Evolutionary conservation across 768 basidiomycete species (phyloP), one percentile per base, ranked within the genome.

Genomic region (Mycena latifolia): DNA sequence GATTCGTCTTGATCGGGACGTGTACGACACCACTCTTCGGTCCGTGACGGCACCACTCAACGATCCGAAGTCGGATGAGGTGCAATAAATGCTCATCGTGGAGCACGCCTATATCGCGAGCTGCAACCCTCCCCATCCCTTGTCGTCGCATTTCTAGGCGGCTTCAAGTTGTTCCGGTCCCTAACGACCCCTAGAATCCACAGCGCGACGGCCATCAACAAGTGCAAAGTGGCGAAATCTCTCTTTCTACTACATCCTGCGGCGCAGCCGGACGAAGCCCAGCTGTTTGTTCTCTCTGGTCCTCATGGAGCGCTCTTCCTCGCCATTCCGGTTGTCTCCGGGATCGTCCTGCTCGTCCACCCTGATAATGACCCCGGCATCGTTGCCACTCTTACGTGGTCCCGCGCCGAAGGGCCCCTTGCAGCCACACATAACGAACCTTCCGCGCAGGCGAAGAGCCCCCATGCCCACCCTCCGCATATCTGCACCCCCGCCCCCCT

Each of bases 371-470:
- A 66, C 65, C 0, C 65, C 65, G 5, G 48, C 54, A 10, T 53
- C 65, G 11, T 29, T 43, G 4, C 25, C 35, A 17, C 53, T 28
- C 35, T n/a, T 53, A 25, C 65, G 65, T 10, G 53, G 58, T 10
- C 65, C 65, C 4, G 39, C 39, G 11, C 47, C 59, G 6, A 66
- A 66, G 22, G 65, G 65, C 3, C 54, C 35, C 5, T 22, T 66
- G 54, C 47, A 56, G 33, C 65, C 65, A 8, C 65, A 66, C 27
- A 39, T 66, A 18, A 45, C 65, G 8, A 61, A 66, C 55, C 59
- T 66, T 11, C 65, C 65, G 5, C 59, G 59, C 27, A 33, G 65
- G 31, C 54, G 41, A 1, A 24, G 48, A 25, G 39, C 39, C 39
- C 56, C 39, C 20, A 28, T 48, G 27, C 18, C 25, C 27, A 22